Evolutionary conservation across 352 stramenopile species (phyloP), one percentile per base, ranked within the genome.

Genomic region (Pythium brachiatum): DNA sequence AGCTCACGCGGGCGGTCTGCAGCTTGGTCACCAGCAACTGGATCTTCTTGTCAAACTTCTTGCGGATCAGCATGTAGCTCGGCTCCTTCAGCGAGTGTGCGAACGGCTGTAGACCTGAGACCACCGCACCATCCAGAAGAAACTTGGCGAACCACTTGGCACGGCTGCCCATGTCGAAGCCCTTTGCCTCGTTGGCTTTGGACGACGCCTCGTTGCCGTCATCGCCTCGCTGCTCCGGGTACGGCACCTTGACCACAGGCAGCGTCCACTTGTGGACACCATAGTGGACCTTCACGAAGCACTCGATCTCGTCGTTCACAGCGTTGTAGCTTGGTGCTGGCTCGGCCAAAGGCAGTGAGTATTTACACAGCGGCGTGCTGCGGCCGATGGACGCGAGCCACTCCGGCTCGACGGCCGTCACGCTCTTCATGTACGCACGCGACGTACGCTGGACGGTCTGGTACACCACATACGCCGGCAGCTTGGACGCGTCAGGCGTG

Each of bases 401-500:
- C 68, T 97, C 84, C 7, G 95, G 91, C 62, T 99, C 97, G 15
- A 99, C 93, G 1, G 97, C 94, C 9, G 97, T 99, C 25, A 99
- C 96, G 64, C 89, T 98, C 64, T 94, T 97, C 93, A 99, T 98
- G 79, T 98, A 98, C 53, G 83, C 81, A 57, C 81, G 80, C 16
- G 76, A 83, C 3, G 85, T 89, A 39, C 83, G 83, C 75, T 86
- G 82, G 57, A 94, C 86, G 62, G 85, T 72, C 48, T 90, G 79
- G 61, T 90, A 94, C 31, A 92, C 83, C 7, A 93, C 82, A 62
- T 88, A 93, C 44, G 61, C 34, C 13, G 86, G 81, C 43, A 94
- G 62, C 55, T 87, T 88, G 31, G 60, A 66, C 43, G 86, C 73
- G 56, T 92, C 79, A 0, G 78, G 78, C 34, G 83, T 88, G 61